Conservation (phyloP, 495 filamentous ascomycete genomes). For the Aspergillus incahuasiensis region DNA sequence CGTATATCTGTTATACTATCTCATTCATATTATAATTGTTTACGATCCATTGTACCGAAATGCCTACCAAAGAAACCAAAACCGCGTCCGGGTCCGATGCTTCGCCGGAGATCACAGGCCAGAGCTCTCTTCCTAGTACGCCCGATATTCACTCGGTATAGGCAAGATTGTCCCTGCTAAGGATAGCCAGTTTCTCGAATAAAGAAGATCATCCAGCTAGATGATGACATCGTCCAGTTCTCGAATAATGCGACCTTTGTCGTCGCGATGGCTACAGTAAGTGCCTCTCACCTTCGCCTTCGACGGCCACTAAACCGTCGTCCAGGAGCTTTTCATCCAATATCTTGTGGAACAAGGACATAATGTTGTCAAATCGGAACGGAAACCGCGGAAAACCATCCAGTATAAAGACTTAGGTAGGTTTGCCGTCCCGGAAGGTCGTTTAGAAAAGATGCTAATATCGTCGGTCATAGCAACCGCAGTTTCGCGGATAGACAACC, state of each 20-base stretch:
- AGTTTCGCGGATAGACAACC: conserved; percentile 83
- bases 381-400: conserved; percentile 87
- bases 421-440: conserved; percentile 9
- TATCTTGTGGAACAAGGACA: conserved; percentile 80
- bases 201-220: conserved; percentile 86
- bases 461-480: conserved; percentile 60
- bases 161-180: background rate
- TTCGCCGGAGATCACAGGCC: conserved; percentile 78
- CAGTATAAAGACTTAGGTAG: conserved; percentile 92
- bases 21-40: too few relatives aligned
- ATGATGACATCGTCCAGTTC: conserved; percentile 77
- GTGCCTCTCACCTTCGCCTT: conserved; percentile 12
- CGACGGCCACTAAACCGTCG: background rate
- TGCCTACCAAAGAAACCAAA: conserved; percentile 77
- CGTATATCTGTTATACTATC: background rate
- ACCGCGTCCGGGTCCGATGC: conserved; percentile 55
- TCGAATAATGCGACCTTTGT: conserved; percentile 94
- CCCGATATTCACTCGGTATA: conserved; percentile 6
- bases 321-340: conserved; percentile 92
- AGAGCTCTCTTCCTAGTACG: conserved; percentile 80
- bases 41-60: conserved; percentile 26
- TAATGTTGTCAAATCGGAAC: conserved; percentile 82
- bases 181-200: conserved; percentile 69
- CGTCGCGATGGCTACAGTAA: conserved; percentile 82
- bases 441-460: conserved; percentile 3